Evolutionary conservation across 345 rosid genomes (phyloP).

Genomic region (Syzygium aromaticum): DNA sequence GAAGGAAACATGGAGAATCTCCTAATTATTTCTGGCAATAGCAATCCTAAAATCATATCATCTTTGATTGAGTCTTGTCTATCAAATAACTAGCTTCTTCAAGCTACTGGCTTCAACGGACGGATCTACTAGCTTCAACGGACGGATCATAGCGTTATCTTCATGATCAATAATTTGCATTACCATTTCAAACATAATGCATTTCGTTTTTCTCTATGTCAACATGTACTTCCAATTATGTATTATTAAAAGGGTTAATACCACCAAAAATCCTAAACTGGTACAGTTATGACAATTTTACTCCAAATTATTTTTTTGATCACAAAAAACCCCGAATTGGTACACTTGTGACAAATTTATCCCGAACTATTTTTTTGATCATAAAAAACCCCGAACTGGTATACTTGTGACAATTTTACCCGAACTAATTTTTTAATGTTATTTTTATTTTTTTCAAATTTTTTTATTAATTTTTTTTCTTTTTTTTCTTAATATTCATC

Average conservation of each 20-base stretch:
- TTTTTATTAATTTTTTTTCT: too few species aligned
- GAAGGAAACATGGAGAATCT: neutral
- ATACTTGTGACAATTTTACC: too few species aligned
- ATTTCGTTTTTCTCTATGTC: neutral
- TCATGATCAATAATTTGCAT: slow-evolving; percentile 82
- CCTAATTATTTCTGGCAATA: neutral
- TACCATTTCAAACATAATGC: neutral
- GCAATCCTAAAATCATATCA: neutral
- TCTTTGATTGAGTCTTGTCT: neutral
- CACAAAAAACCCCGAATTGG: too few species aligned
- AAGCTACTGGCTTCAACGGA: slow-evolving; percentile 37
- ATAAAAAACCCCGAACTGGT: too few species aligned
- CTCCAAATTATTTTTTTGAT: too few species aligned
- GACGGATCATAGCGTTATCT: slow-evolving; percentile 88
- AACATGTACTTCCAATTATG: neutral
- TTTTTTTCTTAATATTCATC: too few species aligned
- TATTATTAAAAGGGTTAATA: neutral
- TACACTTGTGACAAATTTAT: too few species aligned
- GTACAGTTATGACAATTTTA: too few species aligned
- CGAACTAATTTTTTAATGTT: too few species aligned
- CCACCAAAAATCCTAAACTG: too few species aligned
- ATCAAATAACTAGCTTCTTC: neutral
- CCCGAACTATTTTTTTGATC: too few species aligned
- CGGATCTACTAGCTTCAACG: slow-evolving; percentile 71
- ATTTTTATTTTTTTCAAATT: too few species aligned